Conservation (phyloP, 177 flowering plant species). For the Tripterygium wilfordii region DNA sequence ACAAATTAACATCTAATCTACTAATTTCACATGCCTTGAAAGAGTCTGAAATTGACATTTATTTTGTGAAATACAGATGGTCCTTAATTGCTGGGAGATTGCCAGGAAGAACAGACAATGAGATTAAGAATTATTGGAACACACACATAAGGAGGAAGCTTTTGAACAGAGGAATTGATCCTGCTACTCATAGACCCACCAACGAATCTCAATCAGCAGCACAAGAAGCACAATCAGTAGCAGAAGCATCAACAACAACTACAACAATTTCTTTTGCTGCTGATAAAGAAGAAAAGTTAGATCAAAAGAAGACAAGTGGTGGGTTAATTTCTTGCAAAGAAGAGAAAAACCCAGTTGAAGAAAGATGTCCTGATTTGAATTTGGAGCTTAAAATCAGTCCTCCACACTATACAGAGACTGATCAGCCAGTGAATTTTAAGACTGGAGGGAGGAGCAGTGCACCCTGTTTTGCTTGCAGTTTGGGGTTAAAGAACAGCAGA, state of each 20-base stretch:
- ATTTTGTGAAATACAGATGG: slow-evolving; percentile 44
- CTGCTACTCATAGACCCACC: slow-evolving; percentile 71
- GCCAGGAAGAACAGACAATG: slow-evolving; percentile 96
- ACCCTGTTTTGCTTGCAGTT: slow-evolving; percentile 73
- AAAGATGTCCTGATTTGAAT: slow-evolving; percentile 74
- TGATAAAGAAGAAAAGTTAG: slow-evolving; percentile 6
- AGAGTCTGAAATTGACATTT: neutral
- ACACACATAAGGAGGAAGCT: slow-evolving; percentile 93
- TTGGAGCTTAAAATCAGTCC: slow-evolving; percentile 90
- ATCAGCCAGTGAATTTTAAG: slow-evolving; percentile 23
- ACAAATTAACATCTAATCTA: neutral
- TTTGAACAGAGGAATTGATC: slow-evolving; percentile 83
- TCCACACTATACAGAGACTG: slow-evolving; percentile 36
- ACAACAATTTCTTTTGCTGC: slow-evolving; percentile 35
- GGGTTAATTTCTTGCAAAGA: slow-evolving; percentile 19
- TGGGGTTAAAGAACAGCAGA: slow-evolving; percentile 56
- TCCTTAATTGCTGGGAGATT: slow-evolving; percentile 92
- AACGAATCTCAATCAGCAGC: slow-evolving; percentile 41
- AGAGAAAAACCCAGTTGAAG: slow-evolving; percentile 18
- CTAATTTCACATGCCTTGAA: slow-evolving; percentile 45
- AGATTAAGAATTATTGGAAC: slow-evolving; percentile 99
- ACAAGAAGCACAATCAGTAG: slow-evolving; percentile 5
- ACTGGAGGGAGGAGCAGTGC: slow-evolving; percentile 27
- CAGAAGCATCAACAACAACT: slow-evolving; percentile 2
- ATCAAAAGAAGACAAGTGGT: slow-evolving; percentile 6